phyloP scores from a whole-genome alignment of 2,329 filamentous ascomycete species.

The Alternaria tenuissima region DNA sequence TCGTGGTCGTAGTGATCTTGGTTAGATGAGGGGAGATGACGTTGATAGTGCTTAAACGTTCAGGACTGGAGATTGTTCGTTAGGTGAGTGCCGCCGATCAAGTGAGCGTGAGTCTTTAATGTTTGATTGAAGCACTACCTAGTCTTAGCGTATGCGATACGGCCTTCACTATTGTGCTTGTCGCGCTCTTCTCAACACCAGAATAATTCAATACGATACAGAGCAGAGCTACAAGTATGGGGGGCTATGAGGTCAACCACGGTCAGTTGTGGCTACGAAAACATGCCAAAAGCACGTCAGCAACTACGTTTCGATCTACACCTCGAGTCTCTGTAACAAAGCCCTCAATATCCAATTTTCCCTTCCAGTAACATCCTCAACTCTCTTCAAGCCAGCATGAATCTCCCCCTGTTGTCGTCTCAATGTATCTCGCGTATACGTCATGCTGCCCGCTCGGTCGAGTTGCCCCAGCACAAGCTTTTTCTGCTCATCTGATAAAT shows the following conservation, averaged over 20 bases:
- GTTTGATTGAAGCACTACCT: too few relatives aligned
- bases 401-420: background rate
- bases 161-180: background rate
- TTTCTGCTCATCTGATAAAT: constrained; percentile 1
- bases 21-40: background rate
- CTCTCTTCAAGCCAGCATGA: background rate
- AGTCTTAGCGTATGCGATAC: background rate
- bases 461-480: background rate
- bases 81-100: too few relatives aligned
- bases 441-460: background rate
- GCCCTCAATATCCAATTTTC: constrained; percentile 5
- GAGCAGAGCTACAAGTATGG: too few relatives aligned
- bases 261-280: background rate
- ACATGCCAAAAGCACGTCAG: background rate
- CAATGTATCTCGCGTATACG: background rate
- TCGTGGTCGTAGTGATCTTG: background rate
- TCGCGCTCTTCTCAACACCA: too few relatives aligned
- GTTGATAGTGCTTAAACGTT: background rate
- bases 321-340: background rate
- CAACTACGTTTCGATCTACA: background rate
- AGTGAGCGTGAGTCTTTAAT: too few relatives aligned
- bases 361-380: background rate
- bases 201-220: too few relatives aligned
- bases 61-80: background rate
- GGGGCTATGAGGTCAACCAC: background rate